Conservation (phyloP, 2,329 filamentous ascomycete species). For the Trichoderma gracile region DNA sequence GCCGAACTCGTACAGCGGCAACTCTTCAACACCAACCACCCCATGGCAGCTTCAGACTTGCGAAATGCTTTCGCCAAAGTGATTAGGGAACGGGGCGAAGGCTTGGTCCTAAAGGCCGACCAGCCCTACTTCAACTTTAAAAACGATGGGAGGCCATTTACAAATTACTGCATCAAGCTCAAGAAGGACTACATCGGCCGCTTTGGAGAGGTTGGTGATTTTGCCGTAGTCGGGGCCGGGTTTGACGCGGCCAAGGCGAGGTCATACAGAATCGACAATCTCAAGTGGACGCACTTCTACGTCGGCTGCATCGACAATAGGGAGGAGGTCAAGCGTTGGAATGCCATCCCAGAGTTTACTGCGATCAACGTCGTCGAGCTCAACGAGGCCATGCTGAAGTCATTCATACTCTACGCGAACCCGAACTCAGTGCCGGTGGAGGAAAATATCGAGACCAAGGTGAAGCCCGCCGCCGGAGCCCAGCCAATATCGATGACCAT, state of each 20-base stretch:
- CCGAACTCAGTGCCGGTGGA: slow-evolving; percentile 43
- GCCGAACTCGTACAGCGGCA: slow-evolving; percentile 68
- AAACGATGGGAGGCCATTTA: slow-evolving; percentile 40
- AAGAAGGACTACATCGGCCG: slow-evolving; percentile 82
- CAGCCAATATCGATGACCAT: slow-evolving; percentile 48
- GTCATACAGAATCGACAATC: slow-evolving; percentile 51
- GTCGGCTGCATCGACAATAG: slow-evolving; percentile 75
- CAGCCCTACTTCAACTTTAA: slow-evolving; percentile 71
- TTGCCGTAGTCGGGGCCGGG: slow-evolving; percentile 74
- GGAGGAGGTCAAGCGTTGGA: slow-evolving; percentile 53
- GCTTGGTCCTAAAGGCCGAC: slow-evolving; percentile 77
- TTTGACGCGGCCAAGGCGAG: slow-evolving; percentile 66
- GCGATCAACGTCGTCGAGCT: slow-evolving; percentile 66
- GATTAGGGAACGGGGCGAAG: slow-evolving; percentile 69
- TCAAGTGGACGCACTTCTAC: slow-evolving; percentile 79
- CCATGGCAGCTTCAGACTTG: slow-evolving; percentile 54
- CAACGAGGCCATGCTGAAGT: slow-evolving; percentile 51
- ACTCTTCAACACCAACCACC: slow-evolving; percentile 64
- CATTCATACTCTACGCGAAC: slow-evolving; percentile 51
- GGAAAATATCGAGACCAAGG: slow-evolving; percentile 44
- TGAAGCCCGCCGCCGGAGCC: slow-evolving; percentile 51
- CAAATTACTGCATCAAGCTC: slow-evolving; percentile 70
- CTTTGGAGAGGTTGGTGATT: slow-evolving; percentile 80
- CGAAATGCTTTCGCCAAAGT: slow-evolving; percentile 66
- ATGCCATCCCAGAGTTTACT: slow-evolving; percentile 60